Conservation (phyloP, 805 yeast species). For the Saccharomycopsis sp. region DNA sequence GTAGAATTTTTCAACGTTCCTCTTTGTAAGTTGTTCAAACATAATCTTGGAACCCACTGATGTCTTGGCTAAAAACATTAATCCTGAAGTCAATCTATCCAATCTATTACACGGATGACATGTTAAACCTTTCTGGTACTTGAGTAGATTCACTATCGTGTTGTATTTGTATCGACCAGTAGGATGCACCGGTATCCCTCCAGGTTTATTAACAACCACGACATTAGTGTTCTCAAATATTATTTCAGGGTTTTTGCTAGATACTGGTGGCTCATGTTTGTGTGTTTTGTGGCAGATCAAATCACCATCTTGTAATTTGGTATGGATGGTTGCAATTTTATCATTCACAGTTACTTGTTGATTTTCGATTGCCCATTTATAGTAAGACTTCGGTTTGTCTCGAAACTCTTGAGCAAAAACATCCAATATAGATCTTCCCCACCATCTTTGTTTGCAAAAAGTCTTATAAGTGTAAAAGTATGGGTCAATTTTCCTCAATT, state of each 20-base stretch:
- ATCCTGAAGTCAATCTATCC: slow-evolving; percentile 87
- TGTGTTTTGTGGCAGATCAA: slow-evolving; percentile 71
- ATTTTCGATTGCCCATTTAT: slow-evolving; percentile 41
- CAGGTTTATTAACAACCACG: slow-evolving; percentile 84
- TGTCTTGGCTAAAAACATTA: slow-evolving; percentile 84
- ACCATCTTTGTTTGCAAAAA: slow-evolving; percentile 87
- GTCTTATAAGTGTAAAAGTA: slow-evolving; percentile 87
- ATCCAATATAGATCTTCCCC: slow-evolving; percentile 72
- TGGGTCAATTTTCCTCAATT: slow-evolving; percentile 69
- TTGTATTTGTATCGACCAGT: slow-evolving; percentile 77
- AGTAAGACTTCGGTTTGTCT: slow-evolving; percentile 63
- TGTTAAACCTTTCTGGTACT: slow-evolving; percentile 60
- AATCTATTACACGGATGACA: slow-evolving; percentile 80
- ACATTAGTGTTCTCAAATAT: slow-evolving; percentile 70
- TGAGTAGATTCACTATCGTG: slow-evolving; percentile 69
- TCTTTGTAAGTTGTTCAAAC: slow-evolving; percentile 55
- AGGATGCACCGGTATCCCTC: slow-evolving; percentile 95
- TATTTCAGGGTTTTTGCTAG: slow-evolving; percentile 43
- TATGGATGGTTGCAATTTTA: slow-evolving; percentile 52
- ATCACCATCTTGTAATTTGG: slow-evolving; percentile 75
- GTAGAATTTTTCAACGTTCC: slow-evolving; percentile 75
- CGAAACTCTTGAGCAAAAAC: slow-evolving; percentile 81
- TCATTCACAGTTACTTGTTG: slow-evolving; percentile 78
- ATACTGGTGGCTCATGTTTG: slow-evolving; percentile 86
- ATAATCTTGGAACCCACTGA: slow-evolving; percentile 71